These are phyloP conservation scores for Komagataella pastoris DNA, from an alignment of 805 yeast genomes.

Conservation along the genomic window DNA sequence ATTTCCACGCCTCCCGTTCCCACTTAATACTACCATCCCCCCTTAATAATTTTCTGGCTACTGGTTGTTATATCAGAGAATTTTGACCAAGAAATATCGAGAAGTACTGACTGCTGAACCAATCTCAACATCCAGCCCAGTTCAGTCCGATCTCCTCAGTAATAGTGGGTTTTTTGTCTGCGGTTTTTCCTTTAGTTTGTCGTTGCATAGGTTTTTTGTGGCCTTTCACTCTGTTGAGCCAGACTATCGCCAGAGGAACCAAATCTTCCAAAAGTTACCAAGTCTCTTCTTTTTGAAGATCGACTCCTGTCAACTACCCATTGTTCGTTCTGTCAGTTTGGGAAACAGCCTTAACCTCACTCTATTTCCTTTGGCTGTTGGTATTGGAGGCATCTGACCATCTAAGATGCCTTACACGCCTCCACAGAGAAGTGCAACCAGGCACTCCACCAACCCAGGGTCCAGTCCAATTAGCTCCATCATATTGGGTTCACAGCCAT, in stretches of 20 bases:
- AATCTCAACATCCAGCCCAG: neutral
- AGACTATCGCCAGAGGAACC: neutral
- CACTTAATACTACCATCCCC: neutral
- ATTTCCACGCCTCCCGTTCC: neutral
- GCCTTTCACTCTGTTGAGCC: neutral
- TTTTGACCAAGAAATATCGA: neutral
- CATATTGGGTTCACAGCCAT: neutral
- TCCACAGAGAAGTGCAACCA: neutral
- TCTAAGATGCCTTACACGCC: neutral
- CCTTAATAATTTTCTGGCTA: neutral
- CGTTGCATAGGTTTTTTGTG: neutral
- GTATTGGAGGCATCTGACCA: neutral
- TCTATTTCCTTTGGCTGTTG: neutral
- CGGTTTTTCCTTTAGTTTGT: too few species aligned
- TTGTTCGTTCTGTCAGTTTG: neutral
- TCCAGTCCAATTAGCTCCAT: neutral
- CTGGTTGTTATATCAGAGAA: neutral
- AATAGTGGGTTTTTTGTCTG: neutral
- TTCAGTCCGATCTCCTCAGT: neutral
- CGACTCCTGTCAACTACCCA: neutral
- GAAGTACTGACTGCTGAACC: neutral
- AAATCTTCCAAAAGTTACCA: neutral
- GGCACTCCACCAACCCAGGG: neutral
- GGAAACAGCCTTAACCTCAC: neutral
- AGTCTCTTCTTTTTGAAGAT: neutral